Evolutionary conservation across 73 alveolate genomes (phyloP), one percentile per base, ranked within the genome.

Genomic region (Breviolum minutum): DNA sequence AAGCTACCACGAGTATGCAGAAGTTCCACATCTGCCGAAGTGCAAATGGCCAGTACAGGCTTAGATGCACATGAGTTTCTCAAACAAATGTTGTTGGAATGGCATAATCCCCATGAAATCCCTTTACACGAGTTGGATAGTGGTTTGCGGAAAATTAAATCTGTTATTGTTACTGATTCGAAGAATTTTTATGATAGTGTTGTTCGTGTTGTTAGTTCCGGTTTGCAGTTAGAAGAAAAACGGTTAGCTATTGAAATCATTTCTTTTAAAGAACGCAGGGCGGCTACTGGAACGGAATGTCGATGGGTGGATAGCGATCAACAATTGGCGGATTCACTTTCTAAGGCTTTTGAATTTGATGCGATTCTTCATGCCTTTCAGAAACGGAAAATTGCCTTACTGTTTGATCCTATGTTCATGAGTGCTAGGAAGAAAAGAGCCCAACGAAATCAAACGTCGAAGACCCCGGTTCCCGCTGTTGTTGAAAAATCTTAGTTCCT

Each of bases 371-470:
- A 81, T 6, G 40, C 54, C 29, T 81, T 81, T 30, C 64, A 81
- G 32, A 8, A 68, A 0, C 11, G 8, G 7, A 29, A 80, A 7
- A 11, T 80, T 80, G 32, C 89, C 3, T 0, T 80, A 0, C 27
- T 80, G 12, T 80, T 80, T 26, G 89, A 80, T 20, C 89, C 89
- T 2, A 32, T 27, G 32, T 32, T 40, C 79, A 17, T 60, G 16
- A 30, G 71, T 85, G 74, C 94, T 12, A 84, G n/a, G 79, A 84
- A 84, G 94, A 84, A 60, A 24, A 32, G 94, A 61, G 94, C 94
- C 61, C 64, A 40, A 3, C 0, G 54, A 40, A 40, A 40, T 40
- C 54, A 40, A 40, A 40, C 54, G 54, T 40, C 54, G 54, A 3
- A 40, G 54, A 40, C 54, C 54, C 0, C 54, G 54, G 3, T 2